These are phyloP conservation scores for Scedosporium apiospermum DNA, from an alignment of 2,329 filamentous ascomycete species.

Conservation along the genomic window DNA sequence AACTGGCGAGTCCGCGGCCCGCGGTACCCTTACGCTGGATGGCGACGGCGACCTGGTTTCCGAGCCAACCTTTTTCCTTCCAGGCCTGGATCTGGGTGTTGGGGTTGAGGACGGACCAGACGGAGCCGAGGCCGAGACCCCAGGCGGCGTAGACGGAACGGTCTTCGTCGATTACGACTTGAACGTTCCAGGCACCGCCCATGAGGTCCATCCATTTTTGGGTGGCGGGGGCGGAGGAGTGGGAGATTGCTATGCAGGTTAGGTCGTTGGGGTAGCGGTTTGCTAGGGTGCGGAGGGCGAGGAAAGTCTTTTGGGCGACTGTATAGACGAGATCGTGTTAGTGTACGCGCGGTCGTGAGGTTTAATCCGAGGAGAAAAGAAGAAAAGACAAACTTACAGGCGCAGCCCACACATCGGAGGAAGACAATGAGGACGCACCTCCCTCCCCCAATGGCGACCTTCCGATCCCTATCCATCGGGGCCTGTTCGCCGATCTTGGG, in stretches of 20 bases:
- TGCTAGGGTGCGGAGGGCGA: conserved; percentile 43
- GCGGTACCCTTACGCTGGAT: conserved; percentile 26
- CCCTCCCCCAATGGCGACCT: conserved; percentile 33
- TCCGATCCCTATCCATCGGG: conserved; percentile 35
- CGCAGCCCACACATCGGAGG: conserved; percentile 45
- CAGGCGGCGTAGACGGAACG: conserved; percentile 48
- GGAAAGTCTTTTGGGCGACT: conserved; percentile 49
- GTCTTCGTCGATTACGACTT: conserved; percentile 46
- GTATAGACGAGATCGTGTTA: neutral
- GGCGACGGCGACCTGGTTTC: conserved; percentile 37
- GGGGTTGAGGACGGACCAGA: conserved; percentile 45
- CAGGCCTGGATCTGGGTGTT: conserved; percentile 41
- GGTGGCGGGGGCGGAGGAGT: conserved; percentile 47
- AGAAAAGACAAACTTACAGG: conserved; percentile 31
- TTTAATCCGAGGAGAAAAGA: neutral
- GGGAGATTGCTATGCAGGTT: conserved; percentile 49
- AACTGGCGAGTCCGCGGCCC: conserved; percentile 14
- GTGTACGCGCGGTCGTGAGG: neutral
- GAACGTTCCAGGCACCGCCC: conserved; percentile 47
- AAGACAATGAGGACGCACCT: conserved; percentile 39
- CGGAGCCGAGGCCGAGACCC: conserved; percentile 42
- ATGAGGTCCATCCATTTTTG: conserved; percentile 47
- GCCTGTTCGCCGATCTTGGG: conserved; percentile 38
- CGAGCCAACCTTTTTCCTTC: conserved; percentile 46
- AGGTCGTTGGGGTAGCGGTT: conserved; percentile 39